Base-by-base conservation (phyloP, 2,329 filamentous ascomycete genomes). In the Phaeosphaeria sp. region DNA sequence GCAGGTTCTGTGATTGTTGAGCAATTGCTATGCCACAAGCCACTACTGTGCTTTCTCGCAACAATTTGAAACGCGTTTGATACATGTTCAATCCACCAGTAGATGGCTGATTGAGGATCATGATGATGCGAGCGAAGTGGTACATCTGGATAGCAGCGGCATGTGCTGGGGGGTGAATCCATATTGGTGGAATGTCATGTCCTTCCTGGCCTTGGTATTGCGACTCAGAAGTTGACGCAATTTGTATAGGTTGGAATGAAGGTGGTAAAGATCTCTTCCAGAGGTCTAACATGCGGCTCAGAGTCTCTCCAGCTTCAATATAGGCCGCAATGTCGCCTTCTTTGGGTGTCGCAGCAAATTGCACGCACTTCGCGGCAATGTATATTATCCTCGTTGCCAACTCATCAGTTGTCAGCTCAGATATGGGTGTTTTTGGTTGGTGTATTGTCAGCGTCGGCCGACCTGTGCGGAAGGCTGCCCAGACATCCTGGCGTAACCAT, bases 401-500 rank as follows among this genome's bases (percentile, higher is more conserved):
- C 43, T 87, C 86, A 52, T 85, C 79, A 0, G 80, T 77, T 9
- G 78, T 78, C 44, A 88, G 77, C 2, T 79, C 77, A 1, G 75
- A 66, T 50, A 83, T 82, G 0, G 78, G 73, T 53, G 81, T 83
- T 6, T 78, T 82, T 0, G 85, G 85, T 48, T 78, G 79, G 82
- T 86, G 88, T 52, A 87, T 86, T 44, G 81, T 87, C 61, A 87
- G 81, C 6, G 82, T 81, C 2, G 82, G 80, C 5, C 87, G 76
- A 21, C 80, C 79, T 62, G 88, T 86, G 0, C 85, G 79, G 60
- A 88, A 87, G 0, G 86, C 86, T 2, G 85, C 86, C 86, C 86
- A 89, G 0, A 87, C 80, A 65, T 89, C 87, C 67, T 89, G 87
- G 22, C 85, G 78, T 4, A 89, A 74, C 87, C 87, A 89, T 0